These are phyloP conservation scores for Podospora comata DNA, from an alignment of 495 filamentous ascomycete genomes.

Conservation along the genomic window DNA sequence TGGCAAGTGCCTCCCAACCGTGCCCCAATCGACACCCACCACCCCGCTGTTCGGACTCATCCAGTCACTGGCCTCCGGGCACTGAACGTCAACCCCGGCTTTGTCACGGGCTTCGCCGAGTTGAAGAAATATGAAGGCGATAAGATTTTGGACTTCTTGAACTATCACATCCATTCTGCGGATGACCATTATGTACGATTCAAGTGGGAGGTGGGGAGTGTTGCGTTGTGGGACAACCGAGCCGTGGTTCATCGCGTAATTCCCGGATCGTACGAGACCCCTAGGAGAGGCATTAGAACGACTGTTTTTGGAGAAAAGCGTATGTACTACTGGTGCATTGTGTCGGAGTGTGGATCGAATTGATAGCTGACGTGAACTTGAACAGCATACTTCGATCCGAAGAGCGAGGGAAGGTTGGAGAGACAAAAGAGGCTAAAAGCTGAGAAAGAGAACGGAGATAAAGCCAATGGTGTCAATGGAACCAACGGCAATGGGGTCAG, in stretches of 20 bases:
- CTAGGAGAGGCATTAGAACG: conserved; percentile 48
- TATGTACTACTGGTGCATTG: conserved; percentile 27
- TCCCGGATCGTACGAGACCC: conserved; percentile 48
- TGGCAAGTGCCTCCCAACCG: conserved; percentile 49
- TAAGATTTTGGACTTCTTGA: conserved; percentile 50
- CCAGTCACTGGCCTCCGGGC: conserved; percentile 53
- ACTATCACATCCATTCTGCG: conserved; percentile 51
- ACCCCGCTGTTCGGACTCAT: conserved; percentile 54
- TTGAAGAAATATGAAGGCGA: conserved; percentile 55
- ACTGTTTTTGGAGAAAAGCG: conserved; percentile 57
- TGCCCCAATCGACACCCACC: conserved; percentile 52
- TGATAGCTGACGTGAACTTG: not conserved
- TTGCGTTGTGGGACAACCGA: conserved; percentile 57
- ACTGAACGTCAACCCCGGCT: conserved; percentile 50
- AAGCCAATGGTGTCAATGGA: not conserved
- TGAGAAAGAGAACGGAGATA: not conserved
- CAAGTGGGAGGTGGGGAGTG: conserved; percentile 55
- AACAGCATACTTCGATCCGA: conserved; percentile 47
- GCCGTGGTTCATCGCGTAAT: conserved; percentile 46
- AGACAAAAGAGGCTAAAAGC: conserved; percentile 26
- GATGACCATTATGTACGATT: conserved; percentile 54
- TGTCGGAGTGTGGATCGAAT: not conserved
- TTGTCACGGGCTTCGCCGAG: conserved; percentile 52
- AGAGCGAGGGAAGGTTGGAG: conserved; percentile 47
- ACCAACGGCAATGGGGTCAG: not conserved